Percentiles rank a stretch among this genome's conserved stretches.
phyloP scores from a whole-genome alignment of 176 grass and related monocot species.

The Miscanthus lutarioriparius region DNA sequence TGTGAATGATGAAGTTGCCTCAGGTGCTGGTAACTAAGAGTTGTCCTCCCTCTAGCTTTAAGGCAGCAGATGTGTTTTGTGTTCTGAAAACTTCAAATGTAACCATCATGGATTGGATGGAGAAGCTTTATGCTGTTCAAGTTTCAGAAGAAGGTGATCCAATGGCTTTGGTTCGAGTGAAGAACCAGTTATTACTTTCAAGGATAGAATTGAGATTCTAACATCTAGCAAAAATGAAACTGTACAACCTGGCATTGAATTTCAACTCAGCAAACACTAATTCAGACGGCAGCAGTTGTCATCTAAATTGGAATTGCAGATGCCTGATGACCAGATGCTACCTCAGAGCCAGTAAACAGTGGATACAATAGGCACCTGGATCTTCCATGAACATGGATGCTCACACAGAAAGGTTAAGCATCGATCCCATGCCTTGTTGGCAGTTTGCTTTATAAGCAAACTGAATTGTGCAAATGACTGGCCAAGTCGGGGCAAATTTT shows the following conservation, averaged over 20 bases:
- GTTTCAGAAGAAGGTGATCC: constrained; percentile 7
- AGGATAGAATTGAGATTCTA: background rate
- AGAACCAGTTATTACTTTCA: background rate
- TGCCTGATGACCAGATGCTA: background rate
- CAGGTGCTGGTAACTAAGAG: background rate
- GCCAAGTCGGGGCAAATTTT: background rate
- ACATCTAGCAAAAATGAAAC: constrained; percentile 3
- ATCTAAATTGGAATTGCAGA: background rate
- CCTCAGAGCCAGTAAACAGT: background rate
- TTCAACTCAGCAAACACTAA: background rate
- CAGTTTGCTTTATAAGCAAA: background rate
- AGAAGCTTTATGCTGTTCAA: constrained; percentile 2
- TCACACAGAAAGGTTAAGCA: background rate
- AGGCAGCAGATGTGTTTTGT: background rate
- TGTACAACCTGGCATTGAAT: background rate
- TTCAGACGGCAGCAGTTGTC: background rate
- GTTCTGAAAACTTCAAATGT: constrained; percentile 9
- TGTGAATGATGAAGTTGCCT: constrained; percentile 22
- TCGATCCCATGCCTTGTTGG: background rate
- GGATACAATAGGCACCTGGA: background rate
- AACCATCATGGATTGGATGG: background rate
- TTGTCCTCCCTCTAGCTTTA: background rate
- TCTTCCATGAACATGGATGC: background rate
- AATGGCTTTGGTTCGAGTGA: background rate
- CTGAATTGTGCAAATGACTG: too few species aligned